Conservation (phyloP, 2,329 filamentous ascomycete species). For the Dactylonectria estremocensis region DNA sequence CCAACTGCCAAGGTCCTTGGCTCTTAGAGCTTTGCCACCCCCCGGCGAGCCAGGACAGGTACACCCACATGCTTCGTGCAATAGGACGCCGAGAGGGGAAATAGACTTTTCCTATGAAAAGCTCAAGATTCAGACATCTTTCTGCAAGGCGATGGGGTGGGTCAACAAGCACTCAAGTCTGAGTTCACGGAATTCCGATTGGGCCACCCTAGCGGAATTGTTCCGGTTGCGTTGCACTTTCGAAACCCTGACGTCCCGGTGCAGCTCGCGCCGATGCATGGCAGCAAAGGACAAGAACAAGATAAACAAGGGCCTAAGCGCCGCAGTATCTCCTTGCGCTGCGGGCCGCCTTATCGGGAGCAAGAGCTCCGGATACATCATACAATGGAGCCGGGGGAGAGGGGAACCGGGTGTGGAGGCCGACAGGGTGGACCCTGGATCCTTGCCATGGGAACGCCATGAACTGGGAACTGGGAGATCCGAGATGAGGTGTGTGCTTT, state of each 20-base stretch:
- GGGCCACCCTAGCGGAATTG: constrained; percentile 1
- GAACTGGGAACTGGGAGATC: too few species aligned
- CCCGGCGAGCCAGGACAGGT: constrained; percentile 22
- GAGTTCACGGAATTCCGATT: constrained; percentile 4
- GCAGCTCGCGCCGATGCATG: background rate
- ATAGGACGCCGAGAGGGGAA: constrained; percentile 19
- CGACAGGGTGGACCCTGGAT: too few species aligned
- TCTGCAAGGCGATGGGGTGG: constrained; percentile 8
- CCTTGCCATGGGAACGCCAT: too few species aligned
- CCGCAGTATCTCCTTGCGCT: background rate
- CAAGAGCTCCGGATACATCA: too few species aligned
- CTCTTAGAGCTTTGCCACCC: constrained; percentile 25
- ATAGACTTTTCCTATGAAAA: constrained; percentile 27
- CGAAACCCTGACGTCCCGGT: background rate
- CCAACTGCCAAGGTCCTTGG: too few species aligned
- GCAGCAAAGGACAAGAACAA: constrained; percentile 2
- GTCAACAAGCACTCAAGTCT: background rate
- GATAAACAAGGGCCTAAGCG: constrained; percentile 2
- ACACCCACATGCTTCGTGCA: background rate
- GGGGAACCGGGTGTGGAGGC: too few species aligned
- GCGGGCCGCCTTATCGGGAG: too few species aligned
- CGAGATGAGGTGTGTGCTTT: background rate
- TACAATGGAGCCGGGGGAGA: too few species aligned
- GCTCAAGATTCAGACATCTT: constrained; percentile 32
- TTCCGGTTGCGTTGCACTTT: constrained; percentile 2